Percentiles rank a stretch among this genome's conserved stretches.
phyloP scores from a whole-genome alignment of 192 early-diverging fungal genomes.

The Haplosporangium gracile region DNA sequence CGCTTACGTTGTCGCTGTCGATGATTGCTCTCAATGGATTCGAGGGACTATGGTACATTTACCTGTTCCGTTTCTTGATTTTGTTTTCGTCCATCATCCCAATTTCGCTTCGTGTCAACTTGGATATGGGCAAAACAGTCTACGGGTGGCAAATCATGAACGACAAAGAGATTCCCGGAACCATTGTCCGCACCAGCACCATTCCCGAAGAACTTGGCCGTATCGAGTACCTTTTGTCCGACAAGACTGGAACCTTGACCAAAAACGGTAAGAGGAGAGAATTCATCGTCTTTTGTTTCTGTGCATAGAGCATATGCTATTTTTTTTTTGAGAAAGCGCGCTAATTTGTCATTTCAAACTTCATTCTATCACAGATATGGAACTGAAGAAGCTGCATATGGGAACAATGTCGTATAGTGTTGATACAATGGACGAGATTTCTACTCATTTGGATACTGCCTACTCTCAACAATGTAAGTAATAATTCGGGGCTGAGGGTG shows the following conservation, averaged over 20 bases:
- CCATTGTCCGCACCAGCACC: conserved; percentile 93
- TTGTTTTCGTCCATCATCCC: conserved; percentile 97
- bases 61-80: conserved; percentile 93
- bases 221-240: conserved; percentile 92
- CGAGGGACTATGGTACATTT: conserved; percentile 91
- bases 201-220: conserved; percentile 97
- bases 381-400: conserved; percentile 93
- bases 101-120: conserved; percentile 92
- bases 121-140: conserved; percentile 98
- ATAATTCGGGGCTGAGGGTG: not conserved
- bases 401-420: conserved; percentile 93
- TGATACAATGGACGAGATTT: conserved; percentile 93
- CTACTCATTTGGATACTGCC: conserved; percentile 71
- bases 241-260: conserved; percentile 97
- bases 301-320: not conserved
- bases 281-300: not conserved
- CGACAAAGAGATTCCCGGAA: conserved; percentile 85
- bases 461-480: conserved; percentile 57
- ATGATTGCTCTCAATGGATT: conserved; percentile 95
- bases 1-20: conserved; percentile 81
- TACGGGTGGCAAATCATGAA: conserved; percentile 91
- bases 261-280: conserved; percentile 75
- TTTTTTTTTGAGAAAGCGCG: too few relatives aligned
- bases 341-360: not conserved
- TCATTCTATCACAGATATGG: conserved; percentile 80